Evolutionary conservation across 2,329 filamentous ascomycete species (phyloP).

Genomic region (Paramyrothecium roridum): DNA sequence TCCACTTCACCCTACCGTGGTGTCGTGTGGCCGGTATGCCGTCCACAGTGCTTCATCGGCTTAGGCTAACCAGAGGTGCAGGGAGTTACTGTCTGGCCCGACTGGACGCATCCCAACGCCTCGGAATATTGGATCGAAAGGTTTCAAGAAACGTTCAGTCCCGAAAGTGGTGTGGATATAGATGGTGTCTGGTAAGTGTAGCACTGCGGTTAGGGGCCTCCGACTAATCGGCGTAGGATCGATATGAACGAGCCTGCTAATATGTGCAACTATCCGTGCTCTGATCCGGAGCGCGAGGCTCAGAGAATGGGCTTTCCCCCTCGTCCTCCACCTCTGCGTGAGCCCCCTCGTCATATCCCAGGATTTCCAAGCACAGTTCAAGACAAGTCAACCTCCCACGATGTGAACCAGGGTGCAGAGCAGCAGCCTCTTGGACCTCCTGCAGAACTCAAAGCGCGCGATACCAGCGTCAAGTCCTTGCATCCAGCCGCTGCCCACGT

Average conservation of each 20-base stretch:
- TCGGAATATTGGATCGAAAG: constrained; percentile 66
- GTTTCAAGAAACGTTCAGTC: constrained; percentile 59
- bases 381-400: not conserved
- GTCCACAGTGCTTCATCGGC: not conserved
- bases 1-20: constrained; percentile 42
- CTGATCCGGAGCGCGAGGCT: constrained; percentile 2
- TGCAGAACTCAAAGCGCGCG: not conserved
- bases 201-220: not conserved
- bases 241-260: constrained; percentile 50
- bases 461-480: not conserved
- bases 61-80: not conserved
- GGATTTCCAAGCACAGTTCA: constrained; percentile 1
- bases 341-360: constrained; percentile 5
- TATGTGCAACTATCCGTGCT: constrained; percentile 15
- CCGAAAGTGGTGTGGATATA: constrained; percentile 63
- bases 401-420: not conserved
- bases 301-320: constrained; percentile 1
- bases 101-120: constrained; percentile 67
- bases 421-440: not conserved
- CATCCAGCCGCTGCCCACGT: not conserved
- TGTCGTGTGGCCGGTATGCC: constrained; percentile 63
- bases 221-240: constrained; percentile 42
- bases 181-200: constrained; percentile 54
- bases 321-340: not conserved
- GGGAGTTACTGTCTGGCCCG: constrained; percentile 65